These are phyloP conservation scores for Chytriomyces confervae DNA, from an alignment of 192 early-diverging fungal species.

Conservation along the genomic window DNA sequence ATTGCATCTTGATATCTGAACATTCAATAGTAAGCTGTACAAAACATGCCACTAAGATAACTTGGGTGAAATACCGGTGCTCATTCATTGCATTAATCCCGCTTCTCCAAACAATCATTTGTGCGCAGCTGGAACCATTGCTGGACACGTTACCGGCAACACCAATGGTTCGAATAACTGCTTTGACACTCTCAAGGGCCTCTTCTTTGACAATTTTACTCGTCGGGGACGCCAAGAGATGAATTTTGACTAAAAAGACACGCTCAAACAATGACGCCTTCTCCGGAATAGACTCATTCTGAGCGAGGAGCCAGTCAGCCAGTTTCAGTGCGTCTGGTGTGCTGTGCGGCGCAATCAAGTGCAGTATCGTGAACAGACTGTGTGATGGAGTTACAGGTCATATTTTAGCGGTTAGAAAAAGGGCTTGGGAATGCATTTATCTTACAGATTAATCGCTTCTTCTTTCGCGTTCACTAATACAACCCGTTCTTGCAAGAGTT, in stretches of 20 bases:
- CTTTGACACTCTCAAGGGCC: constrained; percentile 5
- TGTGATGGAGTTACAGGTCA: neutral
- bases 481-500: neutral
- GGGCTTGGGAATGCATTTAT: neutral
- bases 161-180: constrained; percentile 1
- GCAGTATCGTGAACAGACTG: constrained; percentile 24
- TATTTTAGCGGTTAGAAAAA: neutral
- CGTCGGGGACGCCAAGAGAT: neutral
- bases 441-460: neutral
- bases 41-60: too few relatives aligned
- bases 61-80: neutral
- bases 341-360: constrained; percentile 16
- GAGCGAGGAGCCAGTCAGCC: constrained; percentile 12
- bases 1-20: constrained; percentile 22
- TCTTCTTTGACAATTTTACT: constrained; percentile 3
- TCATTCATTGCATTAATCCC: constrained; percentile 21
- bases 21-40: neutral
- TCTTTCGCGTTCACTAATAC: constrained; percentile 8
- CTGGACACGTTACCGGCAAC: constrained; percentile 1
- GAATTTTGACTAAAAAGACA: constrained; percentile 28
- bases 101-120: constrained; percentile 30
- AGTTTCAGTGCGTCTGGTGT: constrained; percentile 10
- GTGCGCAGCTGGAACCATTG: constrained; percentile 13
- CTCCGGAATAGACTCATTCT: constrained; percentile 22
- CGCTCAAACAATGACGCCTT: constrained; percentile 19